Evolutionary conservation across 1,284 basidiomycete species (phyloP).

Genomic region (Cystobasidium slooffiae): DNA sequence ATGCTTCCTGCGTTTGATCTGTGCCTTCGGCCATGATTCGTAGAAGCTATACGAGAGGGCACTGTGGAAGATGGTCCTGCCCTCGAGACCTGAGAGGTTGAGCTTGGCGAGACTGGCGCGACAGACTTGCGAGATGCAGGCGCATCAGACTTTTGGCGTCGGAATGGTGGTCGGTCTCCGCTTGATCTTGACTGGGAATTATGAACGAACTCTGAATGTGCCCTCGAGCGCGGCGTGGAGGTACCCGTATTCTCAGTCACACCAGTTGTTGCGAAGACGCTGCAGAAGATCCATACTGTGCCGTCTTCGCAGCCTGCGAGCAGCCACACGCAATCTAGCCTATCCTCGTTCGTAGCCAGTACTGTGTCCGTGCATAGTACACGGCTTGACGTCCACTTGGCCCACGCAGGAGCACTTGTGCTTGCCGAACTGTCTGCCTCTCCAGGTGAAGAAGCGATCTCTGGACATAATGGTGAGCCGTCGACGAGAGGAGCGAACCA

Average conservation of each 20-base stretch:
- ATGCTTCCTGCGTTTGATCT: conserved; percentile 25
- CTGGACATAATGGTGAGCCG: conserved; percentile 9
- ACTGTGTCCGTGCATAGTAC: conserved; percentile 32
- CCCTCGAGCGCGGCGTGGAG: conserved; percentile 1
- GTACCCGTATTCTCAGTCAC: not conserved
- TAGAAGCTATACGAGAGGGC: not conserved
- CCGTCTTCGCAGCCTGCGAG: conserved; percentile 42
- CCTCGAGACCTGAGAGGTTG: conserved; percentile 6
- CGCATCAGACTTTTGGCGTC: conserved; percentile 14
- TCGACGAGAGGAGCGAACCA: conserved; percentile 26
- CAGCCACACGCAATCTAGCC: conserved; percentile 42
- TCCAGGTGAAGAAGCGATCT: not conserved
- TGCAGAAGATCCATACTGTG: conserved; percentile 42
- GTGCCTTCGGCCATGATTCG: not conserved
- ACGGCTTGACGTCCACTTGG: conserved; percentile 34
- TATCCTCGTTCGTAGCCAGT: conserved; percentile 33
- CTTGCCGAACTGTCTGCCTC: not conserved
- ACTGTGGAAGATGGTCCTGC: not conserved
- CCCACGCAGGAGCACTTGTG: conserved; percentile 19
- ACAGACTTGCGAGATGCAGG: not conserved
- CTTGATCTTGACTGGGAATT: not conserved
- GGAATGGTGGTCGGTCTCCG: conserved; percentile 1
- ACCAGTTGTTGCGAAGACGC: conserved; percentile 4
- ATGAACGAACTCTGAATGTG: conserved; percentile 4
- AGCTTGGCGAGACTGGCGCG: not conserved